Evolutionary conservation across 2,329 filamentous ascomycete genomes (phyloP), one percentile per base, ranked within the genome.

Genomic region (Emergomyces africanus): DNA sequence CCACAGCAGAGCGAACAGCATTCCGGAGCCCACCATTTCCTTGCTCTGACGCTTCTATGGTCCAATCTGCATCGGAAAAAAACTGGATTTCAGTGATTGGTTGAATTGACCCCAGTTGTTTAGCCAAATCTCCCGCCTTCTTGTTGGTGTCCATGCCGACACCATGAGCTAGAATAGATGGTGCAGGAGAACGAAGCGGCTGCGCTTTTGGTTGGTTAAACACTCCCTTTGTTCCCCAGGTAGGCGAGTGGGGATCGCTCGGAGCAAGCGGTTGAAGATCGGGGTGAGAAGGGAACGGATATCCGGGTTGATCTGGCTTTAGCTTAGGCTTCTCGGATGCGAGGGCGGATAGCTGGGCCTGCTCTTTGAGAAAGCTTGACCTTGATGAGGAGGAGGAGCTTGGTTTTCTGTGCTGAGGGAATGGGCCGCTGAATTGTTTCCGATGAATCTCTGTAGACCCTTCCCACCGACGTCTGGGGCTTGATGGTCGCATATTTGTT

Each of bases 21-120:
- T 96, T 96, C 66, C 88, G 85, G 54, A 97, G 81, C 23, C 92
- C 94, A 25, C 90, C 91, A 68, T 97, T 97, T 60, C 92, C 92
- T 74, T 95, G 90, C 59, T 95, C 87, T 0, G 90, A 89, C 59
- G 86, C 85, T 61, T 90, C 87, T 41, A 97, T 83, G 39, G 81
- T 86, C 88, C 91, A 97, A 57, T 86, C 81, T 10, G 88, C 87
- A n/a, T 83, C 81, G 54, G 88, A 86, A 67, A 91, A 91, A 54
- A 87, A 65, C 23, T 61, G 54, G 41, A 59, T 14, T 54, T 60
- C 58, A 42, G 61, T n/a, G 57, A 63, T 41, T 48, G 42, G 44
- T n/a, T 30, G 25, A 30, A 15, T 20, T 25, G 61, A 37, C 37
- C 61, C 33, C 57, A 60, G 55, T 12, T 55, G 61, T 41, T 20